phyloP scores from a whole-genome alignment of 1,284 basidiomycete genomes.

The Ganoderma lingzhi region DNA sequence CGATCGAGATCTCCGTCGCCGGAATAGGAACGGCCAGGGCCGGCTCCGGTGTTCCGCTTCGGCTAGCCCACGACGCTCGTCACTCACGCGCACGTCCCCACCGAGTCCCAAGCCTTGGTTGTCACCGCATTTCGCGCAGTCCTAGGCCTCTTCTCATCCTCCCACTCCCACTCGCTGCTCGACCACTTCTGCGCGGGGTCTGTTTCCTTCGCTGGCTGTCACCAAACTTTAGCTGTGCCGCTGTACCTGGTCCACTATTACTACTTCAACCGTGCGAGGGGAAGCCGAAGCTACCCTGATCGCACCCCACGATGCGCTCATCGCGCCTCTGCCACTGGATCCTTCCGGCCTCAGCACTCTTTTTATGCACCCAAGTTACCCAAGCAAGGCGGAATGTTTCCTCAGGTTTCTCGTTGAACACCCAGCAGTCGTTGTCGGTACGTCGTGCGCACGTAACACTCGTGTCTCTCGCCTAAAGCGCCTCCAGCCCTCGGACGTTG shows the following conservation, averaged over 20 bases:
- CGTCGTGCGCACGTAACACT: neutral
- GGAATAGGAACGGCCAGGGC: neutral
- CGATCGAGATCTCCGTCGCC: neutral
- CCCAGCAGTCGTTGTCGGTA: slow-evolving; percentile 27
- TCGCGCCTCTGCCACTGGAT: slow-evolving; percentile 21
- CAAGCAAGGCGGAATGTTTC: slow-evolving; percentile 22
- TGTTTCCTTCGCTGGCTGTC: neutral
- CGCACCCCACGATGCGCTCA: slow-evolving; percentile 25
- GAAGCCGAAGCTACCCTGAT: slow-evolving; percentile 21
- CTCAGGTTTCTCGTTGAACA: slow-evolving; percentile 20
- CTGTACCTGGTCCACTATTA: slow-evolving; percentile 11
- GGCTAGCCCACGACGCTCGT: neutral
- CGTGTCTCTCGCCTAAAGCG: neutral
- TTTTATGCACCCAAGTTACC: slow-evolving; percentile 18
- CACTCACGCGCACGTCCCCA: neutral
- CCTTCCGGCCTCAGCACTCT: slow-evolving; percentile 23
- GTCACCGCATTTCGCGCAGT: slow-evolving; percentile 6
- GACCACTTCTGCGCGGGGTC: neutral
- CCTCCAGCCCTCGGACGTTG: slow-evolving; percentile 31
- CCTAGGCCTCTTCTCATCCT: neutral
- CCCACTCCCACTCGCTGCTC: slow-evolving; percentile 2
- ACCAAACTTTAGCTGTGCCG: slow-evolving; percentile 13
- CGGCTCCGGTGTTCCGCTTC: neutral
- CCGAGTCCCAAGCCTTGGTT: neutral
- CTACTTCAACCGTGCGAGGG: slow-evolving; percentile 20